Base-by-base conservation (phyloP, 2,329 filamentous ascomycete genomes). In the Aspergillus fructus region DNA sequence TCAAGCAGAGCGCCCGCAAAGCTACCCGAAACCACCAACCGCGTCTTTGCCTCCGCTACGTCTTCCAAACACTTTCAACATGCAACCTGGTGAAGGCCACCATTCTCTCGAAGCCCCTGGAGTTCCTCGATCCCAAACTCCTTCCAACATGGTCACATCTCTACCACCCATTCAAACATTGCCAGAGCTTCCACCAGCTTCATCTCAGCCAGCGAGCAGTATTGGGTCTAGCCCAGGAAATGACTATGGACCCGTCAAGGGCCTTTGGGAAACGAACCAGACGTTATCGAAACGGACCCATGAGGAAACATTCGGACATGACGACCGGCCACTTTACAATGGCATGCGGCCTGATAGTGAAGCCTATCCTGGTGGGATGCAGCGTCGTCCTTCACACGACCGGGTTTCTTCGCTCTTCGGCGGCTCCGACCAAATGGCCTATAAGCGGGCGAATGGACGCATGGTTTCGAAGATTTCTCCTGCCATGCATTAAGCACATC, bases 341-440 rank as follows among this genome's bases (percentile, higher is more conserved):
- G 77, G 78, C 51, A 74, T 74, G 71, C 75, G 78, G 27, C 77
- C 78, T 7, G 71, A 74, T 53, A 53, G 63, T 34, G 65, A 74
- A 24, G 37, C 56, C 42, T 61, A 68, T 63, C 55, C 65, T 15
- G 58, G 39, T n/a, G 39, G n/a, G 9, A 42, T 55, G 9, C 62
- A 64, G 42, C 69, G 67, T 12, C 65, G 71, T 39, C 63, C 63
- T 45, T 66, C 70, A 3, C 65, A 66, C 9, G 66, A 67, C 30
- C 64, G 66, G 19, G 59, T 60, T 19, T 59, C 64, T 8, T 30
- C 27, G 27, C 58, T 66, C n/a, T 66, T 66, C 59, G 62, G 58
- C 34, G 64, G 68, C 19, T 48, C 65, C 6, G 64, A 65, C 23
- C 66, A 69, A 23, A 70, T 71, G 66, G 66, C 73, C 11, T 71